Evolutionary conservation across 164 flowering plant species (phyloP).

Genomic region (Aristolochia californica): DNA sequence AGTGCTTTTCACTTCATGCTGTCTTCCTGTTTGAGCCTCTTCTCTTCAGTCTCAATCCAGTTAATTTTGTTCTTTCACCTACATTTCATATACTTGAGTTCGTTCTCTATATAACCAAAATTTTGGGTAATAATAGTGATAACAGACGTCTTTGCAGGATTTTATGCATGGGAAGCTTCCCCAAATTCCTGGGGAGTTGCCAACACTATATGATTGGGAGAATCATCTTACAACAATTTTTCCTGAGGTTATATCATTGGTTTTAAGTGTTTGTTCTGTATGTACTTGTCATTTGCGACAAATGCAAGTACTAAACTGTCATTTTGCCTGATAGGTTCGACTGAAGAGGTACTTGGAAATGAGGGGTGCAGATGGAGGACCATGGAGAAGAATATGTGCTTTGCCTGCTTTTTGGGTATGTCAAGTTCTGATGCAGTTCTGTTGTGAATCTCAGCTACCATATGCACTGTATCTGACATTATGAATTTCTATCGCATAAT

Average conservation of each 20-base stretch:
- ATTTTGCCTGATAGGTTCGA: slow-evolving; percentile 56
- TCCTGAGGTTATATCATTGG: slow-evolving; percentile 61
- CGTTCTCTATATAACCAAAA: no score
- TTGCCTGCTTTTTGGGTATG: slow-evolving; percentile 97
- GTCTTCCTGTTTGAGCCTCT: slow-evolving; percentile 3
- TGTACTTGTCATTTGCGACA: not conserved
- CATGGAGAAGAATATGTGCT: slow-evolving; percentile 97
- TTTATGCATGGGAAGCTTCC: slow-evolving; percentile 95
- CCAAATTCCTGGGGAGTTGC: slow-evolving; percentile 76
- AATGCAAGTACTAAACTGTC: not conserved
- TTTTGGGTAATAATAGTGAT: no score
- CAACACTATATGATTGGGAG: slow-evolving; percentile 91
- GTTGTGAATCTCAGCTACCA: not conserved
- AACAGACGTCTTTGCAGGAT: slow-evolving; percentile 40
- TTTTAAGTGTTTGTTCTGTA: not conserved
- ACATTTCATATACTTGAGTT: no score
- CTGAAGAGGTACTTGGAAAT: slow-evolving; percentile 95
- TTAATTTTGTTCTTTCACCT: no score
- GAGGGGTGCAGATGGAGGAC: slow-evolving; percentile 99
- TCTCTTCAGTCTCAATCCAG: no score
- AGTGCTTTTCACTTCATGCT: slow-evolving; percentile 5
- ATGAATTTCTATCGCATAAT: no score
- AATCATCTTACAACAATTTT: slow-evolving; percentile 94
- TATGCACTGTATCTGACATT: no score
- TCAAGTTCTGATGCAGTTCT: not conserved